Evolutionary conservation across 768 basidiomycete genomes (phyloP).

Genomic region (Hemileccinum rubropunctum): DNA sequence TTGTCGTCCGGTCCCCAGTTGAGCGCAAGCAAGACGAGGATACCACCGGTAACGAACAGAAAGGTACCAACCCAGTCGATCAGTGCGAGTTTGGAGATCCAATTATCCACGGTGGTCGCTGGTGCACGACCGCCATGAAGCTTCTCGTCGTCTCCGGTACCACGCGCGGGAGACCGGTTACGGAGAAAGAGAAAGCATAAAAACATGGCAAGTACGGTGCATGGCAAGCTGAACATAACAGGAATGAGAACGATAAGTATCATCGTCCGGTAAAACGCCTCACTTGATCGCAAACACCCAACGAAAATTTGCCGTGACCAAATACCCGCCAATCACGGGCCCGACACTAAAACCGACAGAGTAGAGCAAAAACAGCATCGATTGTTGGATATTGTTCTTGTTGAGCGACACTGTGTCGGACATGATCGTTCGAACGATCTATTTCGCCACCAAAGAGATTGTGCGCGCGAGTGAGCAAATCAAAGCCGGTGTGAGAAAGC

Average conservation of each 20-base stretch:
- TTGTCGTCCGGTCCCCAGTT: conserved; percentile 46
- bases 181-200: conserved; percentile 43
- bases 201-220: conserved; percentile 33
- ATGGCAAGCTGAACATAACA: conserved; percentile 37
- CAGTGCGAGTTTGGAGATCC: conserved; percentile 29
- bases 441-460: background rate
- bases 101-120: conserved; percentile 6
- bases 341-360: conserved; percentile 41
- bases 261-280: conserved; percentile 3
- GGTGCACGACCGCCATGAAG: conserved; percentile 2
- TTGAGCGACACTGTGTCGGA: conserved; percentile 43
- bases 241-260: background rate
- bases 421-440: conserved; percentile 43
- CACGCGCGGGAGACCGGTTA: conserved; percentile 20
- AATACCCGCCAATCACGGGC: conserved; percentile 41
- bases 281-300: conserved; percentile 60
- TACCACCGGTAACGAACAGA: conserved; percentile 42
- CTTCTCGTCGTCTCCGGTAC: conserved; percentile 11
- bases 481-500: background rate
- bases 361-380: conserved; percentile 43
- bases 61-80: conserved; percentile 49
- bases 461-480: background rate
- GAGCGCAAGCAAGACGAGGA: conserved; percentile 48
- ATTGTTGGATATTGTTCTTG: conserved; percentile 41
- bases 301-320: conserved; percentile 41